Base-by-base conservation (phyloP, 2,329 filamentous ascomycete species). In the Penicillium sp. region DNA sequence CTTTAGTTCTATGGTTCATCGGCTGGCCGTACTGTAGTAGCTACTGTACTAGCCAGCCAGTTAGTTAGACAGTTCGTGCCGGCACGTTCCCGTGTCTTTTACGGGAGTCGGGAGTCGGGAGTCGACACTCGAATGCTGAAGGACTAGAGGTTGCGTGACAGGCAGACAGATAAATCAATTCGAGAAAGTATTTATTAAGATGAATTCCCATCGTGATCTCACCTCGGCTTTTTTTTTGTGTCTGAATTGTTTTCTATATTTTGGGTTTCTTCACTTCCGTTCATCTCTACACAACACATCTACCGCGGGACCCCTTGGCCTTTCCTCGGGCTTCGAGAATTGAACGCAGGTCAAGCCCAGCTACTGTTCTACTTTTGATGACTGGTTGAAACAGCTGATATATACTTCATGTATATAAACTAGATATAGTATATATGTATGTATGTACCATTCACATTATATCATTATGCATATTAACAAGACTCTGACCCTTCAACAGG, bases 401-500 rank as follows among this genome's bases (percentile, higher is more conserved):
- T 40, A 40, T 38, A 38, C 33, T 38, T n/a, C 33, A 38, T 38
- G 9, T 38, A 38, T 12, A 33, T 33, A 40, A 43, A 43, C 18
- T 43, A 14, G 40, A 12, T 43, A n/a, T 21, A n/a, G n/a, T n/a
- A n/a, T 5, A 6, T 38, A 23, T 24, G 43, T 26, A n/a, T 20
- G 47, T 42, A 55, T 55, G 35, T 55, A 43, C 33, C 14, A 43
- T 50, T 54, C 52, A 58, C 56, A 55, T 58, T 55, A 47, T 55
- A 46, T 58, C 46, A 55, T 58, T 58, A 58, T 55, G 51, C 51
- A 45, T 53, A 47, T 42, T 53, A 58, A 58, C 52, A 52, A 5
- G 26, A 42, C 42, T 26, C 49, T 50, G 46, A 26, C 35, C 47
- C 38, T 47, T 20, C 23, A 40, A 16, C 45, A 43, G 46, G 47